Evolutionary conservation across 129 eudicot species (phyloP), one percentile per base, ranked within the genome.

Genomic region (Cynara cardunculus): DNA sequence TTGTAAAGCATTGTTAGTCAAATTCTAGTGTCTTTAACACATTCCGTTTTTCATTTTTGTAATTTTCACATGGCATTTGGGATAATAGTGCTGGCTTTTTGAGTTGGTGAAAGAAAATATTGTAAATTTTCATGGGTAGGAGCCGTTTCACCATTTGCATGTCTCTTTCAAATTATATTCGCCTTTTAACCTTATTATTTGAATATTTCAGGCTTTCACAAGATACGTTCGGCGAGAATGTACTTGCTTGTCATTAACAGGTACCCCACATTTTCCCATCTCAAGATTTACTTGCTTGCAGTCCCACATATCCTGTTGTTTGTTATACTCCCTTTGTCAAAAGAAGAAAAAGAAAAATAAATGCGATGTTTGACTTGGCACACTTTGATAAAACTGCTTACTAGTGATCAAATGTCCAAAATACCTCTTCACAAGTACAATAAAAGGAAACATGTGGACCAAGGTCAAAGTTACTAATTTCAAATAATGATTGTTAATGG

Each of bases 141-240:
- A 56, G 65, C 24, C 46, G 24, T 35, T 12, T 24, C 16, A 41
- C 46, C 46, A 73, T 73, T 31, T 30, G 26, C 11, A 27, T 27
- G 75, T 37, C 25, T 66, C 22, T n/a, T 78, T 37, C 16, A 76
- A 14, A 61, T 62, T 12, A 3, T 13, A 46, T 21, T 70, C 37
- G 64, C 65, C 18, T 37, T 73, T 64, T 65, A 74, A 73, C 7
- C 7, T 21, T 68, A 24, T 39, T 35, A 28, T 56, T 56, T 69
- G 25, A 32, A 61, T 37, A 34, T 69, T 84, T 39, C 87, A 94
- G 99, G 99, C 96, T 70, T 84, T 94, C 86, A 82, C 97, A 69
- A 90, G 99, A 86, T 91, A 94, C 89, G 84, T 94, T 78, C 92
- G 91, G 14, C 88, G 89, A 64, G 94, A 94, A 88, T 77, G 85